These are phyloP conservation scores for Apocynum venetum DNA, from an alignment of 257 asterid species.

Conservation along the genomic window DNA sequence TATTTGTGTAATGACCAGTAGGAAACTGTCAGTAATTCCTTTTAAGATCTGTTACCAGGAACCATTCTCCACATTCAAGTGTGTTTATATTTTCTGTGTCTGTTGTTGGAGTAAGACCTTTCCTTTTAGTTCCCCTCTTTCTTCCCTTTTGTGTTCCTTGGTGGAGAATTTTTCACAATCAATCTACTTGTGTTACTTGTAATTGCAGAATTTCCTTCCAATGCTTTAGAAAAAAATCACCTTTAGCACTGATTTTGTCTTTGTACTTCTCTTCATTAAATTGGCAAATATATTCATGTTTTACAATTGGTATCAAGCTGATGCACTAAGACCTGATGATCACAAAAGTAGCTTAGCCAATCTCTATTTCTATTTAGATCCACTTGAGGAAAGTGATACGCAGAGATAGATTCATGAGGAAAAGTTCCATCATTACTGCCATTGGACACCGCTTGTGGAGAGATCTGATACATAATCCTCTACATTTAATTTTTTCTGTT, in stretches of 20 bases:
- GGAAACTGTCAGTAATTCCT: not conserved
- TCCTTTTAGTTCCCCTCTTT: not conserved
- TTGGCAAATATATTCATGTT: not conserved
- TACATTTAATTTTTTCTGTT: slow-evolving; percentile 85
- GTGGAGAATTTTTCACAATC: not conserved
- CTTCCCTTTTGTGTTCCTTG: not conserved
- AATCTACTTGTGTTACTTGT: not conserved
- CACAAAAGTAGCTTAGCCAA: not conserved
- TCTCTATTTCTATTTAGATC: slow-evolving; percentile 43
- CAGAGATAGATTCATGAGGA: slow-evolving; percentile 81
- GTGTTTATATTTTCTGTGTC: not conserved
- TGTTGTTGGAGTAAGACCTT: not conserved
- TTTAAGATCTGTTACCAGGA: not conserved
- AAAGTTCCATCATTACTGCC: slow-evolving; percentile 75
- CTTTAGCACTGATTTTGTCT: not conserved
- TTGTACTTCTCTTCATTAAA: not conserved
- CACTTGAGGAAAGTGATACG: slow-evolving; percentile 87
- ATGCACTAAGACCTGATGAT: not conserved
- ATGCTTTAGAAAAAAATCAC: not conserved
- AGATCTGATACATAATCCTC: slow-evolving; percentile 92
- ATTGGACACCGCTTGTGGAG: slow-evolving; percentile 87
- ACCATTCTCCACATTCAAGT: not conserved
- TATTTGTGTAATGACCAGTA: not conserved
- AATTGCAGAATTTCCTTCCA: not conserved
- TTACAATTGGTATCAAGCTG: not conserved